These are phyloP conservation scores for Pseudonitzschia multiseries DNA, from an alignment of 108 stramenopile species.

Conservation along the genomic window DNA sequence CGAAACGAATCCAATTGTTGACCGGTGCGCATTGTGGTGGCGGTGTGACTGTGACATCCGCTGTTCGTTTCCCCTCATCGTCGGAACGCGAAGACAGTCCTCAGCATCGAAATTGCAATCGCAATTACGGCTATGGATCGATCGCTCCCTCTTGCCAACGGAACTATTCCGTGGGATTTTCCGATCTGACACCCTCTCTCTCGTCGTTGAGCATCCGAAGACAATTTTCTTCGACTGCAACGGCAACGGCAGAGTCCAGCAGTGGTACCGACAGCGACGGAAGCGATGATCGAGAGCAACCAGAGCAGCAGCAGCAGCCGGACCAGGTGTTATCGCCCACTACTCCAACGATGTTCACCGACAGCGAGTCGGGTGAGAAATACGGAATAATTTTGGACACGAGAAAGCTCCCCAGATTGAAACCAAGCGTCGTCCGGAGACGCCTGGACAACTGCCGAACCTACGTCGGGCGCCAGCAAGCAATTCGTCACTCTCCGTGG, in stretches of 20 bases:
- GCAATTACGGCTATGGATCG: slow-evolving; percentile 5
- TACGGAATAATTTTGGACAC: slow-evolving; percentile 37
- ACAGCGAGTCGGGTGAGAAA: slow-evolving; percentile 24
- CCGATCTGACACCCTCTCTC: background rate
- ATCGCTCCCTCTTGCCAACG: background rate
- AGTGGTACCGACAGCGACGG: background rate
- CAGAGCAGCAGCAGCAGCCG: background rate
- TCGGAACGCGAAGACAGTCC: background rate
- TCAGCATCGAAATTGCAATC: background rate
- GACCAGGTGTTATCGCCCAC: slow-evolving; percentile 3
- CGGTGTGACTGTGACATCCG: background rate
- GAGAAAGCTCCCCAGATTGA: slow-evolving; percentile 59
- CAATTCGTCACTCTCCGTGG: slow-evolving; percentile 81
- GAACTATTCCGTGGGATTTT: background rate
- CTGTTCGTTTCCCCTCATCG: slow-evolving; percentile 3
- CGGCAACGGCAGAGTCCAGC: slow-evolving; percentile 9
- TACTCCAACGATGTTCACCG: slow-evolving; percentile 13
- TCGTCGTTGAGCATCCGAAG: background rate
- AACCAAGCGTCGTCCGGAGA: slow-evolving; percentile 66
- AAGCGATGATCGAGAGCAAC: background rate
- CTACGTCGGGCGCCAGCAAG: slow-evolving; percentile 57
- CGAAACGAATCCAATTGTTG: slow-evolving; percentile 8
- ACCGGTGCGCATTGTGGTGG: background rate
- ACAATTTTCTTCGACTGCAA: slow-evolving; percentile 10
- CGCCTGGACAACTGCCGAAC: slow-evolving; percentile 56